phyloP scores from a whole-genome alignment of 305 asterid species.

The Fraxinus sp. region DNA sequence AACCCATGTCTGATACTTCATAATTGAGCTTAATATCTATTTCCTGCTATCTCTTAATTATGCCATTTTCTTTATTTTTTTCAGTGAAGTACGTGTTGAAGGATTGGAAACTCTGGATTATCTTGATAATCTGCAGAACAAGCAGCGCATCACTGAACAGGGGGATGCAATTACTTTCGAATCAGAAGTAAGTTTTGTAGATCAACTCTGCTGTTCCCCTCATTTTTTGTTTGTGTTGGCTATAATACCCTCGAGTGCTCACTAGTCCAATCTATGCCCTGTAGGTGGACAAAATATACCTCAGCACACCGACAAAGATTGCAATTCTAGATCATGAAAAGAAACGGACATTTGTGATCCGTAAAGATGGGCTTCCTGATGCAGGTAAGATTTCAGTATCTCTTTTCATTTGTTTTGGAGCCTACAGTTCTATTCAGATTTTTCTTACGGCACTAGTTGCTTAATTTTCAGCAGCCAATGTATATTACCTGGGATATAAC shows the following conservation, averaged over 20 bases:
- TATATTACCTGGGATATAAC: not conserved
- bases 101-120: slow-evolving; percentile 94
- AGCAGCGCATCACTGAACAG: slow-evolving; percentile 75
- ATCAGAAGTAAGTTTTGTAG: slow-evolving; percentile 60
- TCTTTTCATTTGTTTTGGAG: slow-evolving; percentile 10
- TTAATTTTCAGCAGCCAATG: not conserved
- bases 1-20: not conserved
- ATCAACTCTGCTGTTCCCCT: slow-evolving; percentile 13
- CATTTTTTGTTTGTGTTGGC: slow-evolving; percentile 16
- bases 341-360: slow-evolving; percentile 81
- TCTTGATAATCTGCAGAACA: slow-evolving; percentile 77
- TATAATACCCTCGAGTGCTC: slow-evolving; percentile 17
- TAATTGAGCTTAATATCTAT: not conserved
- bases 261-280: slow-evolving; percentile 19
- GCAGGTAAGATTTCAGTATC: slow-evolving; percentile 59
- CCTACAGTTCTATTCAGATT: slow-evolving; percentile 7
- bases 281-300: slow-evolving; percentile 88
- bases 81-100: slow-evolving; percentile 96
- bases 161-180: slow-evolving; percentile 90
- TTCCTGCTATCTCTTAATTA: slow-evolving; percentile 19
- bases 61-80: slow-evolving; percentile 8
- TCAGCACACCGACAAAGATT: slow-evolving; percentile 81
- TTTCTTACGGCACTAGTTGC: not conserved
- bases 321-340: slow-evolving; percentile 92
- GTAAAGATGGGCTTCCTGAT: slow-evolving; percentile 92